Percentiles rank a stretch among this genome's conserved stretches.
These are phyloP conservation scores for Xylaria palmicola DNA, from an alignment of 495 filamentous ascomycete genomes.

Conservation along the genomic window DNA sequence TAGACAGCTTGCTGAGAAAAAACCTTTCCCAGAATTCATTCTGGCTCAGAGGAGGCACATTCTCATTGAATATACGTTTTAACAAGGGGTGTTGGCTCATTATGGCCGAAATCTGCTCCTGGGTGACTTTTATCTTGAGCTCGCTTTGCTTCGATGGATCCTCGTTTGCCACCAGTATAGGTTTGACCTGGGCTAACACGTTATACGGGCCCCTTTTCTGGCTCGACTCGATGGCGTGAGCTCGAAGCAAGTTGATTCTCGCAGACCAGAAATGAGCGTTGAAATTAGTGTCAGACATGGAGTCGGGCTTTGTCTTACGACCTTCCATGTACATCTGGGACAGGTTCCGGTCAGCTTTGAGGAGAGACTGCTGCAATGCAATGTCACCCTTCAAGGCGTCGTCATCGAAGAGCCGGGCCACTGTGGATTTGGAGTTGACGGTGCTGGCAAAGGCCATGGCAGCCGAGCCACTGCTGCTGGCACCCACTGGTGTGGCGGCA, in stretches of 20 bases:
- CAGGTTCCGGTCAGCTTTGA: slow-evolving; percentile 71
- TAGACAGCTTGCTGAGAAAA: slow-evolving; percentile 84
- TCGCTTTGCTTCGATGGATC: slow-evolving; percentile 48
- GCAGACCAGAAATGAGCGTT: slow-evolving; percentile 92
- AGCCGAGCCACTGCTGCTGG: slow-evolving; percentile 46
- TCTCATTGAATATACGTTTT: slow-evolving; percentile 87
- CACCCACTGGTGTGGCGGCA: slow-evolving; percentile 31
- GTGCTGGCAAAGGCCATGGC: slow-evolving; percentile 50
- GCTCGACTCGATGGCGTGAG: slow-evolving; percentile 82
- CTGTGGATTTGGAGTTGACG: slow-evolving; percentile 42
- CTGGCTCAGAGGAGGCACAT: slow-evolving; percentile 79
- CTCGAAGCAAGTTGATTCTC: slow-evolving; percentile 76
- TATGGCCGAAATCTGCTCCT: slow-evolving; percentile 90
- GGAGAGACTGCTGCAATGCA: slow-evolving; percentile 79
- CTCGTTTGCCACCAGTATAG: slow-evolving; percentile 62
- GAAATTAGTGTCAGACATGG: slow-evolving; percentile 73
- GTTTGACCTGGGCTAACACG: slow-evolving; percentile 86
- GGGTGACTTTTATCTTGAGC: slow-evolving; percentile 77
- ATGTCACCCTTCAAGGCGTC: slow-evolving; percentile 67
- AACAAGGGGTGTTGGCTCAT: slow-evolving; percentile 92
- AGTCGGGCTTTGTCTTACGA: slow-evolving; percentile 72
- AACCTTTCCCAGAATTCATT: slow-evolving; percentile 88
- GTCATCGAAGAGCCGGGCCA: slow-evolving; percentile 73
- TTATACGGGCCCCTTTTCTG: slow-evolving; percentile 89
- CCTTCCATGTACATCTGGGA: slow-evolving; percentile 81